Conservation (phyloP, 768 basidiomycete species). For the Plicaturopsis crispa region DNA sequence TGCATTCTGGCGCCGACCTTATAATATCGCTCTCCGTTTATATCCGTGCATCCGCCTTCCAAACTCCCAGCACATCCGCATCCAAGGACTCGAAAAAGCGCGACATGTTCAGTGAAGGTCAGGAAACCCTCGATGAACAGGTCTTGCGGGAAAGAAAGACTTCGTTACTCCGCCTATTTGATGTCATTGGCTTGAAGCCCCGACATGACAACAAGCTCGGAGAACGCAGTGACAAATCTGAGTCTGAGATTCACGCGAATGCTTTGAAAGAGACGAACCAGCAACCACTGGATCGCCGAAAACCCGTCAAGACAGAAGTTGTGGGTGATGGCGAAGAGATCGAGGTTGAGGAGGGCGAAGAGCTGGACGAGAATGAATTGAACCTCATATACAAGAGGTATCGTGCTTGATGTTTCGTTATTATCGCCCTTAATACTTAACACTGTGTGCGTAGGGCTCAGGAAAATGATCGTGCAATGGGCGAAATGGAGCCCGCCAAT, state of each 20-base stretch:
- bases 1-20: slow-evolving; percentile 71
- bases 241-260: slow-evolving; percentile 27
- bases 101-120: slow-evolving; percentile 61
- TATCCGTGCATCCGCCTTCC: slow-evolving; percentile 64
- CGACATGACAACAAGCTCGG: slow-evolving; percentile 32
- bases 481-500: slow-evolving; percentile 73
- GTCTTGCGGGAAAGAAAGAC: slow-evolving; percentile 73
- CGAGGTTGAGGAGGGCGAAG: slow-evolving; percentile 79
- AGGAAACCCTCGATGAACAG: slow-evolving; percentile 75
- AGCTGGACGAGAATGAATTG: slow-evolving; percentile 73
- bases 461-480: slow-evolving; percentile 65
- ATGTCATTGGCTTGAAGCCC: slow-evolving; percentile 65
- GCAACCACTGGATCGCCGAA: no score
- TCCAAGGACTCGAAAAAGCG: slow-evolving; percentile 13
- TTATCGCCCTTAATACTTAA: slow-evolving; percentile 4
- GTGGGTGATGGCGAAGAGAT: slow-evolving; percentile 77
- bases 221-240: slow-evolving; percentile 20
- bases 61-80: slow-evolving; percentile 27
- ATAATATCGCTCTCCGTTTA: slow-evolving; percentile 72
- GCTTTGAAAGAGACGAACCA: slow-evolving; percentile 33
- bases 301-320: slow-evolving; percentile 52
- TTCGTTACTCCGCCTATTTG: slow-evolving; percentile 67
- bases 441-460: slow-evolving; percentile 56
- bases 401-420: slow-evolving; percentile 5
- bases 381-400: slow-evolving; percentile 82